Percentiles rank a stretch among this genome's conserved stretches.
Conservation (phyloP, 176 grass and related monocot species). For the Juncus effusus region DNA sequence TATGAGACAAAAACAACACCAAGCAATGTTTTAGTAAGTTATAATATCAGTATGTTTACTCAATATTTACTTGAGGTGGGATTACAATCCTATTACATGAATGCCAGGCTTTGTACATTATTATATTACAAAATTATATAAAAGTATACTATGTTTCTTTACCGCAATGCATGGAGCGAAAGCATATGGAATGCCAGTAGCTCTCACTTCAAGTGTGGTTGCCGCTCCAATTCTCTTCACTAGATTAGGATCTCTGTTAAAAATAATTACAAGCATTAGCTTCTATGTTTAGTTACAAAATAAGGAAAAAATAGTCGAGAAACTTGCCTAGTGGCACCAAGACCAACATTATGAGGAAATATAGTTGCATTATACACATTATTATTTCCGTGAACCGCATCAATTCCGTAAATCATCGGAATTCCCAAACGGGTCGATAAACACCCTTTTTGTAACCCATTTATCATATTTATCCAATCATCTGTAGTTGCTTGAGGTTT, state of each 20-base stretch:
- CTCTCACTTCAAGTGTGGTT: constrained; percentile 84
- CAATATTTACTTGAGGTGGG: no score
- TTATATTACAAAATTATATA: no score
- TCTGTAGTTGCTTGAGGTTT: constrained; percentile 43
- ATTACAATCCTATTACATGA: no score
- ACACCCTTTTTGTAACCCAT: constrained; percentile 53
- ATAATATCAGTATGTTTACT: no score
- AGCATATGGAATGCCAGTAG: constrained; percentile 91
- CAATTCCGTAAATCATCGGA: constrained; percentile 97
- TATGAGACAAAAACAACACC: no score
- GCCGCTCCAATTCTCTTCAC: constrained; percentile 91
- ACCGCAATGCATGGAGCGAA: constrained; percentile 98
- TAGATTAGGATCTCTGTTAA: constrained; percentile 61
- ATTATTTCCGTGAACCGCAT: constrained; percentile 94
- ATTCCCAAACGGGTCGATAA: constrained; percentile 73
- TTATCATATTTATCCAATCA: constrained; percentile 69
- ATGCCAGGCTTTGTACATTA: no score
- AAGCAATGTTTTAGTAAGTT: no score
- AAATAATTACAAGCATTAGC: background rate
- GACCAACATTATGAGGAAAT: constrained; percentile 91
- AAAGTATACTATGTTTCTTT: background rate
- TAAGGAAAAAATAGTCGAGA: background rate
- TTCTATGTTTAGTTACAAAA: background rate
- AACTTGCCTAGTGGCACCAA: constrained; percentile 70
- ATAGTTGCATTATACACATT: constrained; percentile 93